These are phyloP conservation scores for Tubosaeta sp. DNA, from an alignment of 768 basidiomycete species.

Conservation along the genomic window DNA sequence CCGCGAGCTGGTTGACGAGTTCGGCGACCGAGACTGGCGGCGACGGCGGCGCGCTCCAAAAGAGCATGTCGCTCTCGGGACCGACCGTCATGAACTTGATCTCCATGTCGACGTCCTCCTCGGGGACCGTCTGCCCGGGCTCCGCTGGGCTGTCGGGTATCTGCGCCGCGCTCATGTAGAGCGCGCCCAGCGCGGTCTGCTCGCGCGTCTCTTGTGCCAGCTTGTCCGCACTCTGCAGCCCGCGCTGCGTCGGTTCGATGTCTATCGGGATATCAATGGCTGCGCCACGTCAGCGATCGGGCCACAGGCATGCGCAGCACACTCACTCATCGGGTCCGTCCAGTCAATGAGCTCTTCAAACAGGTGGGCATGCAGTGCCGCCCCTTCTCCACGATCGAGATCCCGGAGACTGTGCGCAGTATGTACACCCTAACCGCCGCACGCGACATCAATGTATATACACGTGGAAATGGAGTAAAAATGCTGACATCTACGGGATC, in stretches of 20 bases:
- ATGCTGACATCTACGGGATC: slow-evolving; percentile 81
- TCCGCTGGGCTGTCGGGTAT: slow-evolving; percentile 80
- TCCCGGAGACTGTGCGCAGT: slow-evolving; percentile 71
- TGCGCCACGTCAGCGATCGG: slow-evolving; percentile 30
- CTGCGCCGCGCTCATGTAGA: slow-evolving; percentile 66
- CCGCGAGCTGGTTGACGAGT: slow-evolving; percentile 61
- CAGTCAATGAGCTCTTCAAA: slow-evolving; percentile 88
- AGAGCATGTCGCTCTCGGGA: slow-evolving; percentile 58
- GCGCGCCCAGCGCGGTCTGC: slow-evolving; percentile 66
- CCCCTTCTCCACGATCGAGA: slow-evolving; percentile 84
- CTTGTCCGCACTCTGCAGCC: slow-evolving; percentile 67
- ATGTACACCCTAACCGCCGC: slow-evolving; percentile 62
- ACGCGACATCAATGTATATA: slow-evolving; percentile 51
- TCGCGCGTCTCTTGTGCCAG: slow-evolving; percentile 71
- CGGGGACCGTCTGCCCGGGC: slow-evolving; percentile 52
- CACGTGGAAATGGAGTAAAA: slow-evolving; percentile 37
- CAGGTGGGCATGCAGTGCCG: slow-evolving; percentile 73
- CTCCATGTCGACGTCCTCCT: slow-evolving; percentile 66
- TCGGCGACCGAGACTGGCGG: slow-evolving; percentile 57
- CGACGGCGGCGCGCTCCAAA: slow-evolving; percentile 48
- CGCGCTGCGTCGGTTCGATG: slow-evolving; percentile 51
- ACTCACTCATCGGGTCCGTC: slow-evolving; percentile 78
- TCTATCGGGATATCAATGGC: slow-evolving; percentile 62
- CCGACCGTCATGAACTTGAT: slow-evolving; percentile 66
- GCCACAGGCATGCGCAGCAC: slow-evolving; percentile 5